Percentiles rank a stretch among this genome's conserved stretches.
Conservation (phyloP, 1,139 yeast genomes). For the Magnusiomyces ingens region DNA sequence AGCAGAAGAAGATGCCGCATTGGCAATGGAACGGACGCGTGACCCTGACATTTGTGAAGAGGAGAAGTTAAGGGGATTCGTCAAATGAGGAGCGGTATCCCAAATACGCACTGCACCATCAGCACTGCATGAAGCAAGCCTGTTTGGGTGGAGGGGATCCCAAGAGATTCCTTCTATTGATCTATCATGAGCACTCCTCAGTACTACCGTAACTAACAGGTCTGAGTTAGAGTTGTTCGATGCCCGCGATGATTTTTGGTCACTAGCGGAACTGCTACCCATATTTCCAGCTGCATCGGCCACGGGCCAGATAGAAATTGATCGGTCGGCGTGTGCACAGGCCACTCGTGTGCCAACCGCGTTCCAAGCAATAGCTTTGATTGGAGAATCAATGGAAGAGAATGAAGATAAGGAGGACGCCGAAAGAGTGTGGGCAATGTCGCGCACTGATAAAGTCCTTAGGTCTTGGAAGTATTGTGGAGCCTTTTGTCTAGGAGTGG, state of each 20-base stretch:
- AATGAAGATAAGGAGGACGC: neutral
- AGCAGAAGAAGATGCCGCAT: constrained; percentile 34
- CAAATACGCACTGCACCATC: constrained; percentile 50
- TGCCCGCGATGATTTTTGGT: constrained; percentile 13
- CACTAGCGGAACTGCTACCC: constrained; percentile 15
- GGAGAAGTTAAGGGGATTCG: neutral
- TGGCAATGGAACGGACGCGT: neutral
- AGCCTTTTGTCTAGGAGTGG: too few species aligned
- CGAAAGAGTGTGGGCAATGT: too few species aligned
- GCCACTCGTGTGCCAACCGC: constrained; percentile 27
- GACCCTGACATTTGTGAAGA: neutral
- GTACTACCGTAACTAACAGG: neutral
- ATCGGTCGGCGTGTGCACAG: constrained; percentile 23
- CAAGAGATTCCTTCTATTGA: constrained; percentile 50
- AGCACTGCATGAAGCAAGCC: constrained; percentile 54
- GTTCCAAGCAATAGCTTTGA: constrained; percentile 22
- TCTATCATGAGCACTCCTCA: constrained; percentile 33
- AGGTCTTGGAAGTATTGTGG: too few species aligned
- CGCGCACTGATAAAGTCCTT: too few species aligned
- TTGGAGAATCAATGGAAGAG: constrained; percentile 1
- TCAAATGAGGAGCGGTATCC: constrained; percentile 33
- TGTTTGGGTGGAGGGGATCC: constrained; percentile 49
- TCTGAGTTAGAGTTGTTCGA: neutral
- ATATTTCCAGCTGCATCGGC: constrained; percentile 24
- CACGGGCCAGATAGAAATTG: constrained; percentile 26